phyloP scores from a whole-genome alignment of 495 filamentous ascomycete genomes.

The Aspergillus incahuasiensis region DNA sequence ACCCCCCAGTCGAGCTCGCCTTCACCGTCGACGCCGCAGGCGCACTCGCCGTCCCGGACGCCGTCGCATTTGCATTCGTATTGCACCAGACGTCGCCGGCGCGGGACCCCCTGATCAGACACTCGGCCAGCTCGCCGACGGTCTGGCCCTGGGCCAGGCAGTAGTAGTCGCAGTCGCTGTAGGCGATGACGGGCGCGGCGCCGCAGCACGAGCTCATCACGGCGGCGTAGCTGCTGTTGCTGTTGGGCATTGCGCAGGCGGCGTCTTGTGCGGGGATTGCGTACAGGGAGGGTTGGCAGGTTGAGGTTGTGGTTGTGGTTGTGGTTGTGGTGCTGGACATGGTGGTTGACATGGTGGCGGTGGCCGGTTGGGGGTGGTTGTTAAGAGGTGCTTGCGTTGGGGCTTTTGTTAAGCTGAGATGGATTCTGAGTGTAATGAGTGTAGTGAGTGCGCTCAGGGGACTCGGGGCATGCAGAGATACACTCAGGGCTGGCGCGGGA shows the following conservation, averaged over 20 bases:
- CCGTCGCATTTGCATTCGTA: conserved; percentile 32
- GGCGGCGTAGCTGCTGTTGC: conserved; percentile 26
- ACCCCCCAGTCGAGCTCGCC: neutral
- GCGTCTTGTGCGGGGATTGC: conserved; percentile 36
- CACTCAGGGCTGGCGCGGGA: too few relatives aligned
- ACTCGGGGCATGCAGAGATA: too few relatives aligned
- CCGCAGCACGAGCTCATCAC: conserved; percentile 40
- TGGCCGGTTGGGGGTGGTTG: too few relatives aligned
- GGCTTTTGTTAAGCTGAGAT: too few relatives aligned
- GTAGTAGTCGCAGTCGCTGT: conserved; percentile 41
- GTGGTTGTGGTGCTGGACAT: neutral
- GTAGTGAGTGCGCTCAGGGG: too few relatives aligned
- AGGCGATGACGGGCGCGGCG: conserved; percentile 33
- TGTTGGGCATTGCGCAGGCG: conserved; percentile 32
- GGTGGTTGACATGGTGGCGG: too few relatives aligned
- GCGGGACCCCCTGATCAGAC: conserved; percentile 30
- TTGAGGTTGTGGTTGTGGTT: conserved; percentile 23
- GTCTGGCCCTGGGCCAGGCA: conserved; percentile 36
- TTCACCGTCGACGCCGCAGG: conserved; percentile 1
- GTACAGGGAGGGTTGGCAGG: conserved; percentile 27
- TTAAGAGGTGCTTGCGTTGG: too few relatives aligned
- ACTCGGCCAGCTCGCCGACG: conserved; percentile 31
- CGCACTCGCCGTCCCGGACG: conserved; percentile 22
- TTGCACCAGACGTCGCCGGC: conserved; percentile 36
- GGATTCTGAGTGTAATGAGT: too few relatives aligned